phyloP scores from a whole-genome alignment of 2,329 filamentous ascomycete species.

The Tolypocladium amazonense region DNA sequence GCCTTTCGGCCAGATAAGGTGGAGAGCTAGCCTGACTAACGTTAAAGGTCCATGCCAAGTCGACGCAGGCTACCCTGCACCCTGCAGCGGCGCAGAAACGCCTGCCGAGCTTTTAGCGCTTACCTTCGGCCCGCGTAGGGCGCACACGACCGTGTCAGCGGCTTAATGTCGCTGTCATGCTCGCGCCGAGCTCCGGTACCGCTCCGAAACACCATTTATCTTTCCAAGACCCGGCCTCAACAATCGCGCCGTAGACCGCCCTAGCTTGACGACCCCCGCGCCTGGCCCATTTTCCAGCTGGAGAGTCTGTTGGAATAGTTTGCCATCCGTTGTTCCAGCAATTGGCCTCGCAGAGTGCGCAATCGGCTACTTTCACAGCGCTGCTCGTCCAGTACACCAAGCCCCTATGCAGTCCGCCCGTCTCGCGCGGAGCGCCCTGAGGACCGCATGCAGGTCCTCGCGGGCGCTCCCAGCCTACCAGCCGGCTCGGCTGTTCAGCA shows the following conservation, averaged over 20 bases:
- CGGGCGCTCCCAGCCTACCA: conserved; percentile 21
- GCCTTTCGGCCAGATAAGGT: not conserved
- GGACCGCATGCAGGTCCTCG: conserved; percentile 21
- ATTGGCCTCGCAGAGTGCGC: not conserved
- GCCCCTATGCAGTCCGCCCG: conserved; percentile 19
- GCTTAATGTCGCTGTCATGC: not conserved
- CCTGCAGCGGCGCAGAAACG: not conserved
- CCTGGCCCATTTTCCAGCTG: not conserved
- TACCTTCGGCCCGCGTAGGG: conserved; percentile 2
- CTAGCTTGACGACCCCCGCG: not conserved
- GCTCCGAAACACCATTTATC: not conserved
- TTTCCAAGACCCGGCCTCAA: not conserved
- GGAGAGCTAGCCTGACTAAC: no score
- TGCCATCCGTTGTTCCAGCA: not conserved
- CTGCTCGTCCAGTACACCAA: not conserved
- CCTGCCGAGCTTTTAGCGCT: not conserved
- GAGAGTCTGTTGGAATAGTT: not conserved
- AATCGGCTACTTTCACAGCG: not conserved
- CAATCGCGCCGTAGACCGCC: not conserved
- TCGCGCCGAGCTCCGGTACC: conserved; percentile 3
- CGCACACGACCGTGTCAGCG: not conserved
- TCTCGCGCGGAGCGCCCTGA: conserved; percentile 19
- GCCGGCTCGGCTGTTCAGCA: conserved; percentile 35
- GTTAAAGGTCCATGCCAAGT: no score
- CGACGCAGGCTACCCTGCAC: not conserved